Percentiles rank a stretch among this genome's conserved stretches.
Conservation (phyloP, 495 filamentous ascomycete genomes). For the Stereocaulon alpinum region DNA sequence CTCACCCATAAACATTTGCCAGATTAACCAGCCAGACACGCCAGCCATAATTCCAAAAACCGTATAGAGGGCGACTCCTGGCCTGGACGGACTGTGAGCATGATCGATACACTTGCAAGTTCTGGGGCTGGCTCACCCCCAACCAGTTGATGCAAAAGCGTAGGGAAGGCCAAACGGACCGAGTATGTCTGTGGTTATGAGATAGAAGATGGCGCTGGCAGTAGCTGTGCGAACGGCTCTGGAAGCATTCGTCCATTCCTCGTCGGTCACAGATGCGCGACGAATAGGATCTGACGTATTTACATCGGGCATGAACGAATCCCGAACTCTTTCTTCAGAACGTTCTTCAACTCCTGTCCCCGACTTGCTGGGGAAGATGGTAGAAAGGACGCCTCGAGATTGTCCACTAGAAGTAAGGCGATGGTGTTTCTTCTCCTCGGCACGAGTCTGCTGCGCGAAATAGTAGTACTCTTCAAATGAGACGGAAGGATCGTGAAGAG, state of each 20-base stretch:
- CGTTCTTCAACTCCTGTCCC: neutral
- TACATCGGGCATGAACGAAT: neutral
- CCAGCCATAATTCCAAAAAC: conserved; percentile 30
- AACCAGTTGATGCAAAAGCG: conserved; percentile 28
- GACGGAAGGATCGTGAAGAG: conserved; percentile 27
- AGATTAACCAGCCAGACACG: conserved; percentile 46
- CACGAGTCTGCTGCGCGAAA: conserved; percentile 24
- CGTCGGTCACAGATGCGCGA: conserved; percentile 26
- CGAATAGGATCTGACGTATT: conserved; percentile 2
- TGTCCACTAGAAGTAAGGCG: neutral
- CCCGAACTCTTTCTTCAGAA: neutral
- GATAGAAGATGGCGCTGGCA: conserved; percentile 41
- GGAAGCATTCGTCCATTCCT: conserved; percentile 38
- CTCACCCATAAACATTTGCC: conserved; percentile 45
- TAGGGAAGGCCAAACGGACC: conserved; percentile 43
- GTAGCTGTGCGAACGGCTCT: conserved; percentile 36
- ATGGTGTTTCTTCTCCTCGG: conserved; percentile 5
- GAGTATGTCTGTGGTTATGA: conserved; percentile 53
- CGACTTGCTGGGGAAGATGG: conserved; percentile 11
- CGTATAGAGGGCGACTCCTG: conserved; percentile 28
- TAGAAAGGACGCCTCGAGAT: conserved; percentile 9
- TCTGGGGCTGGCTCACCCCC: conserved; percentile 13
- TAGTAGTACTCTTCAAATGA: conserved; percentile 33
- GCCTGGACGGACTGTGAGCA: conserved; percentile 9
- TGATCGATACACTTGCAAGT: neutral